Evolutionary conservation across 164 flowering plant species (phyloP), one percentile per base, ranked within the genome.

Genomic region (Vitis riparia): DNA sequence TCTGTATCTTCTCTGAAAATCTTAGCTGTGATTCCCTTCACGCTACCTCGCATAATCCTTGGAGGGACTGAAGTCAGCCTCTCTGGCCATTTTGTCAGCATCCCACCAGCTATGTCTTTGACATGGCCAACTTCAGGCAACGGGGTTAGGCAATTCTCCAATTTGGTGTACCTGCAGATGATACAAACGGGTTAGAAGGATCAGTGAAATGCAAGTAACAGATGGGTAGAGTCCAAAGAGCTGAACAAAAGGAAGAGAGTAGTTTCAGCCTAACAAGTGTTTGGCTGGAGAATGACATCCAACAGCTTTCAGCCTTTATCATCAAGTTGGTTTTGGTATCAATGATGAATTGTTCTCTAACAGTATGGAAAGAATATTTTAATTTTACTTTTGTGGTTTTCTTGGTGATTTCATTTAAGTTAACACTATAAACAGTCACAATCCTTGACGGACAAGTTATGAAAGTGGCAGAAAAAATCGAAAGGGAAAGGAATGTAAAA

Each of bases 121-220:
- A 86, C 70, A 47, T 79, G 55, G 0, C 78, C 71, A 44, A 83
- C 96, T 30, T 87, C 89, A 0, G 99, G 98, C 16, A 92, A 77
- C 27, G 89, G 93, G 48, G 97, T 92, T 47, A 92, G 29, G 75
- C 99, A 95, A 0, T 86, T 73, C 59, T 91, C 98, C 93, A 92
- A 76, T 60, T 87, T 84, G 2, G 91, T 86, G 78, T 89, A 87
- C 98, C 98, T 94, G 68, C 12, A 30, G 3, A 62, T 15, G 29
- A 63, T 7, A 13, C 2, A 44, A 52, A 49, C 59, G 27, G 27
- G 27, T 23, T n/a, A 8, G 12, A 57, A 53, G 59, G 48, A 2
- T 7, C n/a, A 73, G 3, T 11, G 9, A 57, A 23, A 1, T 2
- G 27, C 27, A 23, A 23, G 2, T 23, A 23, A 23, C 27, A 23